Conservation (phyloP, 2,329 filamentous ascomycete species). For the Ilyonectria sp. region DNA sequence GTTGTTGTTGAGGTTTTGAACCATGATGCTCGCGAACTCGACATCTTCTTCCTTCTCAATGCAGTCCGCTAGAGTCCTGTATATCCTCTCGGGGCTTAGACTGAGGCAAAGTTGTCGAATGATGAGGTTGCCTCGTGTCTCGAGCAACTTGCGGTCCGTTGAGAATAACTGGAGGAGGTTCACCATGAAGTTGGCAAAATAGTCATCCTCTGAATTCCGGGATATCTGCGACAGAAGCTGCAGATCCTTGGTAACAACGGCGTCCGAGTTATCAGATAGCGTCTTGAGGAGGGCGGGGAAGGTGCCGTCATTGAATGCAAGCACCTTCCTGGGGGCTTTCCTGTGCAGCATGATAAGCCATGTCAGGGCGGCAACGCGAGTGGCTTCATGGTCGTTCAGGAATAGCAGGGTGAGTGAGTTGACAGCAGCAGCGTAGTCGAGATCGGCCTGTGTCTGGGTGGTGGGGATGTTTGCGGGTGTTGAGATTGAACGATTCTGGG, state of each 20-base stretch:
- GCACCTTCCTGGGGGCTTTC: conserved; percentile 92
- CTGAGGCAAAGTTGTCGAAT: conserved; percentile 95
- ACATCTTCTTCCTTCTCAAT: conserved; percentile 98
- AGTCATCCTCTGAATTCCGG: conserved; percentile 95
- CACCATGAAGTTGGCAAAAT: conserved; percentile 98
- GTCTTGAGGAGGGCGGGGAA: conserved; percentile 98
- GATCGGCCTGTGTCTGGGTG: conserved; percentile 72
- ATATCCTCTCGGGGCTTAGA: conserved; percentile 94
- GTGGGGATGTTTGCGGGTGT: conserved; percentile 61
- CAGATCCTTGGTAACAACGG: conserved; percentile 94
- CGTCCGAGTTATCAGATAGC: conserved; percentile 93
- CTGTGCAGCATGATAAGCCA: conserved; percentile 99
- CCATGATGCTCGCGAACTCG: conserved; percentile 99
- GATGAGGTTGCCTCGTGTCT: conserved; percentile 94
- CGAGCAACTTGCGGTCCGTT: conserved; percentile 90
- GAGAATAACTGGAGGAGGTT: conserved; percentile 95
- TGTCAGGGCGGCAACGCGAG: conserved; percentile 90
- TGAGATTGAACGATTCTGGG: conserved; percentile 62
- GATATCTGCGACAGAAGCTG: conserved; percentile 97
- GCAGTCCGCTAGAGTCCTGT: conserved; percentile 94
- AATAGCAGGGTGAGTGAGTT: conserved; percentile 94
- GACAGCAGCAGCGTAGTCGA: conserved; percentile 97
- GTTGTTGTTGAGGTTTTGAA: conserved; percentile 99
- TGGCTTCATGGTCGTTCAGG: conserved; percentile 96
- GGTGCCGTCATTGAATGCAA: conserved; percentile 96